Conservation (phyloP, 768 basidiomycete species). For the Boletus tomentosulus region DNA sequence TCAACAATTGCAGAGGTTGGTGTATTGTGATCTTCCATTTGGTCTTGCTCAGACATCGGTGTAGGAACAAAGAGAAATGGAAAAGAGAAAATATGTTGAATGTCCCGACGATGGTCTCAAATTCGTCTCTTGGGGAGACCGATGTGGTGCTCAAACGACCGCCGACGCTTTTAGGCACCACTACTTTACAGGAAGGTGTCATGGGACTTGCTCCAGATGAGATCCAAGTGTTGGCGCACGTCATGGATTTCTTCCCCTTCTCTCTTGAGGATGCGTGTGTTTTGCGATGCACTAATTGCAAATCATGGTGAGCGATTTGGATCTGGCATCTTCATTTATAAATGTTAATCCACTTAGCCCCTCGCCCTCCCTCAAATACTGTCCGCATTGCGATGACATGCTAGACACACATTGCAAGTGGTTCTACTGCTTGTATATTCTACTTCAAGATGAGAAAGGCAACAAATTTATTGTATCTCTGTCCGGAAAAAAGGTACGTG, state of each 20-base stretch:
- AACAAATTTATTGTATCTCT: conserved; percentile 42
- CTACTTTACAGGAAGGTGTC: conserved; percentile 38
- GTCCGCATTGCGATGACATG: conserved; percentile 51
- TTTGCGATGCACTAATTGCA: conserved; percentile 51
- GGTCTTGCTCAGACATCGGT: not conserved
- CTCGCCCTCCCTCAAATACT: conserved; percentile 38
- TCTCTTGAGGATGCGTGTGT: conserved; percentile 44
- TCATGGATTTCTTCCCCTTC: conserved; percentile 54
- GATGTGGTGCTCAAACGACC: not conserved
- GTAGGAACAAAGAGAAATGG: conserved; percentile 35
- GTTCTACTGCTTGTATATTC: conserved; percentile 46
- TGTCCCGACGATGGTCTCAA: not conserved
- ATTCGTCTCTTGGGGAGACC: conserved; percentile 1
- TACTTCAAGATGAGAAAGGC: conserved; percentile 48
- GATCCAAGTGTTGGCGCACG: conserved; percentile 45
- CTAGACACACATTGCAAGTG: conserved; percentile 47
- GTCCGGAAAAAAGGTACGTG: conserved; percentile 43
- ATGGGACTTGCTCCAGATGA: conserved; percentile 30
- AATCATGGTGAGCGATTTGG: conserved; percentile 38
- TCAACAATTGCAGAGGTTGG: conserved; percentile 21
- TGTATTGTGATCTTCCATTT: not conserved
- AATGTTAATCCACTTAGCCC: conserved; percentile 35
- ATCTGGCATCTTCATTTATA: not conserved
- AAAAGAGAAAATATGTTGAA: conserved; percentile 20
- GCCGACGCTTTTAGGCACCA: not conserved